Evolutionary conservation across 768 basidiomycete genomes (phyloP).

Genomic region (Lactarius indigo): DNA sequence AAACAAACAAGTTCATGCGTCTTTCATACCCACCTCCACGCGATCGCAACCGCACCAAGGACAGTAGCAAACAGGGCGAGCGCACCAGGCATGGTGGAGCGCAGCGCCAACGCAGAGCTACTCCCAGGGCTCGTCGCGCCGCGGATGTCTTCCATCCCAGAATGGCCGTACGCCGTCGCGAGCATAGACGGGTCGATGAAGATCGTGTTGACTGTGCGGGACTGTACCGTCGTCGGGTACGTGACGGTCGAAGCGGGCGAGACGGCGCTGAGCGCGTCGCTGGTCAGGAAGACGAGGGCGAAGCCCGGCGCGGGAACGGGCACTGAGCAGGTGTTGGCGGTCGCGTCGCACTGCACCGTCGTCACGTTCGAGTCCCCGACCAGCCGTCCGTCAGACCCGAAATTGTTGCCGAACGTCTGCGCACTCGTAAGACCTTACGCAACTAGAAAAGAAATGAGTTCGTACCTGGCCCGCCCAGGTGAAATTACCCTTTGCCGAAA

Average conservation of each 20-base stretch:
- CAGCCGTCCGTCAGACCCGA: slow-evolving; percentile 67
- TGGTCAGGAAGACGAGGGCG: slow-evolving; percentile 69
- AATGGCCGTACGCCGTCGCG: slow-evolving; percentile 60
- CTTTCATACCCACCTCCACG: background rate
- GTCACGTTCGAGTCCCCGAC: slow-evolving; percentile 52
- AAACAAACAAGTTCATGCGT: too few relatives aligned
- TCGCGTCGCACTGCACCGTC: slow-evolving; percentile 57
- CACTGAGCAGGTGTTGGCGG: slow-evolving; percentile 52
- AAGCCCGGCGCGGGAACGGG: slow-evolving; percentile 67
- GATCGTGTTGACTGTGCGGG: slow-evolving; percentile 48
- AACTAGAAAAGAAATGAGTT: background rate
- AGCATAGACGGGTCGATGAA: slow-evolving; percentile 53
- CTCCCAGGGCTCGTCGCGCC: slow-evolving; percentile 36
- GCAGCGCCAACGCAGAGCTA: background rate
- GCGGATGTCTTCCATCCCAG: slow-evolving; percentile 31
- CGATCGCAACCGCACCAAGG: slow-evolving; percentile 1
- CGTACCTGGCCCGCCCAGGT: slow-evolving; percentile 77
- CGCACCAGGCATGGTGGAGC: background rate
- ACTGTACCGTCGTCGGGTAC: slow-evolving; percentile 48
- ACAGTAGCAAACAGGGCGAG: background rate
- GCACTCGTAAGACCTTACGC: background rate
- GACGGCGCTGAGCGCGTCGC: slow-evolving; percentile 37
- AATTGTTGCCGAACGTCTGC: slow-evolving; percentile 58
- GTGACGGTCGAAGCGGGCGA: slow-evolving; percentile 42
- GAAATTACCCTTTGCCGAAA: slow-evolving; percentile 59